Conservation (phyloP, 2,329 filamentous ascomycete species). For the Drechslerella dactyloides region DNA sequence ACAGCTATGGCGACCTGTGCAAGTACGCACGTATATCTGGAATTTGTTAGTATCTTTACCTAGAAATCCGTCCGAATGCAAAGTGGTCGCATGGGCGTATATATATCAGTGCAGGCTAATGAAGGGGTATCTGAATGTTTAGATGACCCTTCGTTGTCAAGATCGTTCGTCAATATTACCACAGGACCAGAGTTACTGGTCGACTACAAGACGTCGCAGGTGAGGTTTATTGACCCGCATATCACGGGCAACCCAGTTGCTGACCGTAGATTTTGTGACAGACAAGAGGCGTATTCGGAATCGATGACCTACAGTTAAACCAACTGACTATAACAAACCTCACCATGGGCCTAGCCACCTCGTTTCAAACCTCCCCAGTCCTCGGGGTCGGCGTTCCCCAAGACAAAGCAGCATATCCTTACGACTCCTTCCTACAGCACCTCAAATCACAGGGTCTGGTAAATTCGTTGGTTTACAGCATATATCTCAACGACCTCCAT, state of each 20-base stretch:
- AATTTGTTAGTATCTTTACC: slow-evolving; percentile 18
- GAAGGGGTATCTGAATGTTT: not conserved
- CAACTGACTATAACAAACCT: slow-evolving; percentile 24
- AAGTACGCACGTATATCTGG: slow-evolving; percentile 36
- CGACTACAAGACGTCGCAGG: slow-evolving; percentile 21
- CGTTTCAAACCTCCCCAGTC: slow-evolving; percentile 26
- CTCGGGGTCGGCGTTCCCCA: slow-evolving; percentile 32
- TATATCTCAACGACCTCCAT: slow-evolving; percentile 32
- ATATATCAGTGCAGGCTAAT: not conserved
- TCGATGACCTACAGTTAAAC: slow-evolving; percentile 25
- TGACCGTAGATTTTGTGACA: not conserved
- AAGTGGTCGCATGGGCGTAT: too few relatives aligned
- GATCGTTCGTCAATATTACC: slow-evolving; percentile 28
- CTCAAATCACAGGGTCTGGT: slow-evolving; percentile 21
- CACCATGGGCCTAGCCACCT: slow-evolving; percentile 18
- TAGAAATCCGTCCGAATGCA: not conserved
- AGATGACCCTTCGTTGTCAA: slow-evolving; percentile 23
- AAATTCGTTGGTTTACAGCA: slow-evolving; percentile 41
- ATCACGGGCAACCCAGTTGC: not conserved
- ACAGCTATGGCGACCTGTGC: slow-evolving; percentile 24
- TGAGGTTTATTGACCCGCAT: not conserved
- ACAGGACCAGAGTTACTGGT: slow-evolving; percentile 15
- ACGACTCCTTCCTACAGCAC: slow-evolving; percentile 27
- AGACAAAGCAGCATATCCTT: slow-evolving; percentile 14
- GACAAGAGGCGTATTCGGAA: slow-evolving; percentile 28